Percentiles rank a stretch among this genome's conserved stretches.
Evolutionary conservation across 495 filamentous ascomycete genomes (phyloP).

Genomic region (Tetracladium setigerum): DNA sequence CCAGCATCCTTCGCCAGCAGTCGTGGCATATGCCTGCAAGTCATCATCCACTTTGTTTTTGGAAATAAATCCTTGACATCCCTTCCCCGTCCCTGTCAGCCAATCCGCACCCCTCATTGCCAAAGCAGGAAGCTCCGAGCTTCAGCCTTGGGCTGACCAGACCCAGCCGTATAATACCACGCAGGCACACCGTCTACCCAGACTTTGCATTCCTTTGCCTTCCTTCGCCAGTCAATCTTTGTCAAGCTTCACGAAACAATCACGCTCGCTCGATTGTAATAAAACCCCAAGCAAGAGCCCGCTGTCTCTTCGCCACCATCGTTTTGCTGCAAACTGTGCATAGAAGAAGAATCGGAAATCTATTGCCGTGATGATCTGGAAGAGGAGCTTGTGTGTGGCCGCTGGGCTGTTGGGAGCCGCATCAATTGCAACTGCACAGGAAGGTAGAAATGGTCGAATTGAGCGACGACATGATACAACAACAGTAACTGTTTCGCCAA

Average conservation of each 20-base stretch:
- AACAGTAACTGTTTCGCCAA: neutral
- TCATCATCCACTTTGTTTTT: slow-evolving; percentile 6
- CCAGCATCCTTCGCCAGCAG: neutral
- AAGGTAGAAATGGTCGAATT: neutral
- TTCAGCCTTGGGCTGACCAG: slow-evolving; percentile 11
- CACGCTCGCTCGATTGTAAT: slow-evolving; percentile 12
- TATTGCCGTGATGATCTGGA: slow-evolving; percentile 10
- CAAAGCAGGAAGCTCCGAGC: neutral
- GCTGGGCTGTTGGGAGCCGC: slow-evolving; percentile 6
- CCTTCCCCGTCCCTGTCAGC: neutral
- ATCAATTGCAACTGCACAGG: too few species aligned
- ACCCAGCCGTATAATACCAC: slow-evolving; percentile 2
- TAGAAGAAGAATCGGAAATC: neutral
- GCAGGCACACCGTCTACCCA: neutral
- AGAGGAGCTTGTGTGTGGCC: neutral
- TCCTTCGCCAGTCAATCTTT: slow-evolving; percentile 3
- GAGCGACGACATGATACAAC: neutral
- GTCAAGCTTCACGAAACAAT: slow-evolving; percentile 7
- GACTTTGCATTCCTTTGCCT: neutral
- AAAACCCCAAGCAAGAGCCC: slow-evolving; percentile 6
- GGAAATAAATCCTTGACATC: neutral
- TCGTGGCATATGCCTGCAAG: slow-evolving; percentile 7
- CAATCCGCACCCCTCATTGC: slow-evolving; percentile 5
- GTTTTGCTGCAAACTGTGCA: too few species aligned
- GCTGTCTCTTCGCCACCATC: slow-evolving; percentile 11